Conservation (phyloP, 768 basidiomycete species). For the Hortiboletus campestris region DNA sequence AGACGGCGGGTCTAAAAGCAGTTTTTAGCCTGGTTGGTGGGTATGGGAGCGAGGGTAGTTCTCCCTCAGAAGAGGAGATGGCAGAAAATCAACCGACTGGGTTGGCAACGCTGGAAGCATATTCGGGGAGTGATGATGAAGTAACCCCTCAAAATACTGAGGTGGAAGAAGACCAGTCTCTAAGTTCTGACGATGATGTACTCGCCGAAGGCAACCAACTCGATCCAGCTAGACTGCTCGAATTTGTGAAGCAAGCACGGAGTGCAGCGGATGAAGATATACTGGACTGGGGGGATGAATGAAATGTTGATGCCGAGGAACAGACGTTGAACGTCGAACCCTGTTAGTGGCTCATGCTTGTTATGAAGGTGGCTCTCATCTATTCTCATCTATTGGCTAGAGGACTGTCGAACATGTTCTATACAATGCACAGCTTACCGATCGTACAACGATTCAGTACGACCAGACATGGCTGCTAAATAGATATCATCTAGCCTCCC, state of each 20-base stretch:
- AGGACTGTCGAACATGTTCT: background rate
- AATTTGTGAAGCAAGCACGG: slow-evolving; percentile 24
- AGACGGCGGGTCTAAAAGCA: slow-evolving; percentile 49
- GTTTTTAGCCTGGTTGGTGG: slow-evolving; percentile 58
- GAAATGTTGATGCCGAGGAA: slow-evolving; percentile 19
- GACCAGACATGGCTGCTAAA: background rate
- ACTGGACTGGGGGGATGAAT: slow-evolving; percentile 34
- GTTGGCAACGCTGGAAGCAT: slow-evolving; percentile 24
- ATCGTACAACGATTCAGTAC: slow-evolving; percentile 1
- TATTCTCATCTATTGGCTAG: background rate
- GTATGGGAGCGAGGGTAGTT: slow-evolving; percentile 54
- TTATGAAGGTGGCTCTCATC: background rate
- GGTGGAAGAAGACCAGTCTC: slow-evolving; percentile 14
- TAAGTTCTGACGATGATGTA: slow-evolving; percentile 16
- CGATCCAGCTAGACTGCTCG: slow-evolving; percentile 21
- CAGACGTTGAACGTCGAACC: background rate
- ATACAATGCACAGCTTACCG: background rate
- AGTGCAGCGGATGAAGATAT: slow-evolving; percentile 27
- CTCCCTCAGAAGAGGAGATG: slow-evolving; percentile 30
- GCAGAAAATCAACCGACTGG: slow-evolving; percentile 4
- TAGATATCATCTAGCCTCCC: background rate
- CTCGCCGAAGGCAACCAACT: slow-evolving; percentile 6
- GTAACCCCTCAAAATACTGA: background rate
- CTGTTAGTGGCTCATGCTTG: background rate
- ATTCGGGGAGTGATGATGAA: slow-evolving; percentile 23